Conservation (phyloP, 1,284 basidiomycete species). For the Leccinum fallax region DNA sequence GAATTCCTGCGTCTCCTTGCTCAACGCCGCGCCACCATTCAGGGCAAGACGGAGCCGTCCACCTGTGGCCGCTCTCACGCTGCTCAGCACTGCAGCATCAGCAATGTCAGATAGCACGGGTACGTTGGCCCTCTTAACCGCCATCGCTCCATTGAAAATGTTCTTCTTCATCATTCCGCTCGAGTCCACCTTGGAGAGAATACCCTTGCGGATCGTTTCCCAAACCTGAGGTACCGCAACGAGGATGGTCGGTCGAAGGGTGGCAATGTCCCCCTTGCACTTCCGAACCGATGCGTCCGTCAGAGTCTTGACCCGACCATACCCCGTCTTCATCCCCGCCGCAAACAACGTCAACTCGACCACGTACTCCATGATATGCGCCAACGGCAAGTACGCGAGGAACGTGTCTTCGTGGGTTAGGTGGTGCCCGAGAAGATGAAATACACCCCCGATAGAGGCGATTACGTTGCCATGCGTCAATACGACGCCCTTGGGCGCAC, state of each 20-base stretch:
- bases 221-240: conserved; percentile 92
- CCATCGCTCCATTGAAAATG: conserved; percentile 73
- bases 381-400: conserved; percentile 92
- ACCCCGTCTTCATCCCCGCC: conserved; percentile 80
- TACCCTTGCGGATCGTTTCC: conserved; percentile 94
- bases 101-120: conserved; percentile 70
- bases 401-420: conserved; percentile 70
- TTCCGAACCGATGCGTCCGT: conserved; percentile 90
- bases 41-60: conserved; percentile 81
- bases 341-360: conserved; percentile 71
- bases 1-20: conserved; percentile 89
- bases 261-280: conserved; percentile 86
- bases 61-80: conserved; percentile 84
- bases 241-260: conserved; percentile 85
- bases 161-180: conserved; percentile 70
- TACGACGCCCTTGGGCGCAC: conserved; percentile 91
- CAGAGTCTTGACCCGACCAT: conserved; percentile 94
- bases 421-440: conserved; percentile 76
- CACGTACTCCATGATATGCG: conserved; percentile 88
- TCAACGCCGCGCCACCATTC: conserved; percentile 87
- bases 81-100: conserved; percentile 76
- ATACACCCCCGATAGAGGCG: conserved; percentile 81
- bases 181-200: conserved; percentile 75
- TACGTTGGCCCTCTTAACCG: conserved; percentile 66
- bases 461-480: conserved; percentile 89